phyloP scores from a whole-genome alignment of 352 stramenopile genomes.

The Phytophthora pini region DNA sequence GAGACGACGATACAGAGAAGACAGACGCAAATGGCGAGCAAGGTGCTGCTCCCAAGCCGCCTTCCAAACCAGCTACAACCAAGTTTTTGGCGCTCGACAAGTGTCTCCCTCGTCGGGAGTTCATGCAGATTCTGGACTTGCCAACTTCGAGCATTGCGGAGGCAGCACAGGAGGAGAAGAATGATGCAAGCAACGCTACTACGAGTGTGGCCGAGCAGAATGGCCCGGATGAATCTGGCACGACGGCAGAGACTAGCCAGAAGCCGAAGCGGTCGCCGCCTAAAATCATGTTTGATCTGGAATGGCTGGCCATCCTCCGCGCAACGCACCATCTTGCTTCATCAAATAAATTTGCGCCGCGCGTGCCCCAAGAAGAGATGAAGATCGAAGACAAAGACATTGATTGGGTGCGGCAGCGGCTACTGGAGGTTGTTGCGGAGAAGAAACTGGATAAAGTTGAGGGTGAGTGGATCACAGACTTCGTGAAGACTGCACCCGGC shows the following conservation, averaged over 20 bases:
- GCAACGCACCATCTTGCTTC: constrained; percentile 92
- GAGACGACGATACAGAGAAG: constrained; percentile 5
- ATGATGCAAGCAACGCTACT: neutral
- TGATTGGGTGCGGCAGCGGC: constrained; percentile 65
- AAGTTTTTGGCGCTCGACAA: constrained; percentile 97
- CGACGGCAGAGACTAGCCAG: constrained; percentile 4
- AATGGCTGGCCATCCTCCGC: constrained; percentile 95
- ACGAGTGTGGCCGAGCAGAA: constrained; percentile 12
- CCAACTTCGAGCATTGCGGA: constrained; percentile 11
- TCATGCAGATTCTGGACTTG: constrained; percentile 95
- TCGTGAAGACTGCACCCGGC: constrained; percentile 76
- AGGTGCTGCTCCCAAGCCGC: constrained; percentile 9
- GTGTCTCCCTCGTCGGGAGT: constrained; percentile 95
- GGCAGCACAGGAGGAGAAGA: constrained; percentile 11
- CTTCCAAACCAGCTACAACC: constrained; percentile 28
- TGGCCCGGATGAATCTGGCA: constrained; percentile 1
- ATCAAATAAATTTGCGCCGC: constrained; percentile 61
- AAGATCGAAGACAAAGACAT: constrained; percentile 82
- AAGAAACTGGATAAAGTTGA: constrained; percentile 59
- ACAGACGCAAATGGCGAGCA: constrained; percentile 5
- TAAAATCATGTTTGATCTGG: constrained; percentile 93
- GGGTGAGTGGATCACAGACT: constrained; percentile 79
- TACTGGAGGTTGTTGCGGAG: constrained; percentile 55
- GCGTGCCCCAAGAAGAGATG: constrained; percentile 79
- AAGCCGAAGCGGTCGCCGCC: constrained; percentile 22